Evolutionary conservation across 2,329 filamentous ascomycete genomes (phyloP).

Genomic region (Aspergillus pseudoviridinutans): DNA sequence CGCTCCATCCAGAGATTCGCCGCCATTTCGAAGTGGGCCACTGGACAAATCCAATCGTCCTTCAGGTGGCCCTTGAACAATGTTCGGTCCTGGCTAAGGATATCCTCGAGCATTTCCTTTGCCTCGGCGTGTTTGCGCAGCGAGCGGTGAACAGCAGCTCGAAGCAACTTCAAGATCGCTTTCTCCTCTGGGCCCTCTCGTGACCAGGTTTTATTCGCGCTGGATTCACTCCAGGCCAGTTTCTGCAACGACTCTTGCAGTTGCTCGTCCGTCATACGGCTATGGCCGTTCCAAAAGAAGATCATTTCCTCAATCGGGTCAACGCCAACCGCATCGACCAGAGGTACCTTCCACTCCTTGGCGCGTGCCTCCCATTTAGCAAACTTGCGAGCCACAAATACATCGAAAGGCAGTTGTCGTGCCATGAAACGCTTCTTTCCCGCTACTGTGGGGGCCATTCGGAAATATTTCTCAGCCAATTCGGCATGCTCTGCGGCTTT

Average conservation of each 20-base stretch:
- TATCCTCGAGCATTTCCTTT: constrained; percentile 57
- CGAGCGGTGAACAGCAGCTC: constrained; percentile 62
- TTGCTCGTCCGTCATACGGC: constrained; percentile 67
- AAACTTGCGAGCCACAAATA: constrained; percentile 78
- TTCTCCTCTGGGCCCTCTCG: constrained; percentile 56
- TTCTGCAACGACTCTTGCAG: constrained; percentile 60
- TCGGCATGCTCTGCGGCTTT: constrained; percentile 56
- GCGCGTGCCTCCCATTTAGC: constrained; percentile 81
- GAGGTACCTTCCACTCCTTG: constrained; percentile 60
- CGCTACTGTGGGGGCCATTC: constrained; percentile 66
- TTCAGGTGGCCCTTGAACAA: constrained; percentile 50
- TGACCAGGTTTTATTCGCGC: constrained; percentile 50
- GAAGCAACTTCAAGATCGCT: constrained; percentile 63
- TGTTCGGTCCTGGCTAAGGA: constrained; percentile 57
- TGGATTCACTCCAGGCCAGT: constrained; percentile 66
- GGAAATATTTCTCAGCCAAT: constrained; percentile 65
- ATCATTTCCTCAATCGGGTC: constrained; percentile 86
- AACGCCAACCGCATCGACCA: constrained; percentile 76
- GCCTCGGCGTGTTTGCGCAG: constrained; percentile 63
- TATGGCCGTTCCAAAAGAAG: constrained; percentile 87
- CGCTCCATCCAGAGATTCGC: constrained; percentile 73
- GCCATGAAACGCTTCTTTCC: constrained; percentile 91
- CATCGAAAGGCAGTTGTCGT: constrained; percentile 81
- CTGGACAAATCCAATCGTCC: constrained; percentile 63
- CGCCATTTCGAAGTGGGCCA: constrained; percentile 81